Evolutionary conservation across 176 grass and related monocot genomes (phyloP).

Genomic region (Phoenix roebelenii): DNA sequence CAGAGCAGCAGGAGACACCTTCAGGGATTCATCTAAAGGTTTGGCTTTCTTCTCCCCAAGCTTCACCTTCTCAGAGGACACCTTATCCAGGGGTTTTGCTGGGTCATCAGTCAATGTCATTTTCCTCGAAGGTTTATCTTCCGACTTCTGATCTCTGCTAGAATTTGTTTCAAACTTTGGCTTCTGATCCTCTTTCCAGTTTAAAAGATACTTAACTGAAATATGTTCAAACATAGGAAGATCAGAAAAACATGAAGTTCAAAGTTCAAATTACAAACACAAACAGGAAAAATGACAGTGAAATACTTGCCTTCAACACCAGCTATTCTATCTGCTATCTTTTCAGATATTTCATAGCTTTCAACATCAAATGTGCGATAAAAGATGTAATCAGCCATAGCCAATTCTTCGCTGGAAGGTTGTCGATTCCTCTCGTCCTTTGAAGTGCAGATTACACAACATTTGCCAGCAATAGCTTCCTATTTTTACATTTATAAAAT

Average conservation of each 20-base stretch:
- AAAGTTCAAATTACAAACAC: neutral
- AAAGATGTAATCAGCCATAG: slow-evolving; percentile 69
- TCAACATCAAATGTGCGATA: slow-evolving; percentile 64
- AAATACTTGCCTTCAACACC: slow-evolving; percentile 31
- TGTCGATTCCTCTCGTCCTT: slow-evolving; percentile 60
- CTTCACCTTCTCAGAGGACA: too few species aligned
- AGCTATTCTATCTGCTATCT: slow-evolving; percentile 49
- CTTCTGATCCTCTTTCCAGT: slow-evolving; percentile 34
- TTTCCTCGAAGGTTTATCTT: slow-evolving; percentile 29
- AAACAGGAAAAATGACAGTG: neutral
- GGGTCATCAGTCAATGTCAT: slow-evolving; percentile 24
- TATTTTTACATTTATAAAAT: slow-evolving; percentile 28
- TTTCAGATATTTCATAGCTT: slow-evolving; percentile 41
- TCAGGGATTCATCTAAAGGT: too few species aligned
- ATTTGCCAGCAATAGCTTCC: slow-evolving; percentile 86
- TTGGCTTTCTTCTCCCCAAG: too few species aligned
- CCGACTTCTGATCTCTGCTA: neutral
- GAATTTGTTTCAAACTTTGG: neutral
- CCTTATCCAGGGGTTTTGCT: neutral
- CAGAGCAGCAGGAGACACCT: too few species aligned
- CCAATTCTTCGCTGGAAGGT: slow-evolving; percentile 48
- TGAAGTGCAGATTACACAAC: slow-evolving; percentile 72
- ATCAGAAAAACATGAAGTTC: slow-evolving; percentile 17
- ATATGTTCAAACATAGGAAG: slow-evolving; percentile 15
- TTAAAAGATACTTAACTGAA: slow-evolving; percentile 53